Percentiles rank a stretch among this genome's conserved stretches.
Conservation (phyloP, 2,329 filamentous ascomycete genomes). For the Colletotrichum graminicola region DNA sequence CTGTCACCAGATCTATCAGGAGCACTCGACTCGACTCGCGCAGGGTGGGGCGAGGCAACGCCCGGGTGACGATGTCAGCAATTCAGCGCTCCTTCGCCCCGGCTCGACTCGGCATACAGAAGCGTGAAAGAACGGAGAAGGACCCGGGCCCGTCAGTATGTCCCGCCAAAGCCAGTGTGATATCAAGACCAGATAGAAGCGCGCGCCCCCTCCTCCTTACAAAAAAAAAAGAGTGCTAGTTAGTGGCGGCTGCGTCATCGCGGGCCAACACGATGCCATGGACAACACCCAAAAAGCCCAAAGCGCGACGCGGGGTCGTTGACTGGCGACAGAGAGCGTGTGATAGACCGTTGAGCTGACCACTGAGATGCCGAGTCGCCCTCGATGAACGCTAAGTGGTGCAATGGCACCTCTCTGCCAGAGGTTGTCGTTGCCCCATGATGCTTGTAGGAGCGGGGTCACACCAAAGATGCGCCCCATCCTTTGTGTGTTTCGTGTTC, state of each 20-base stretch:
- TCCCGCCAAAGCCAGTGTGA: constrained; percentile 17
- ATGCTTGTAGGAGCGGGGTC: constrained; percentile 17
- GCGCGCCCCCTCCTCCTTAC: background rate
- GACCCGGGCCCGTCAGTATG: constrained; percentile 2
- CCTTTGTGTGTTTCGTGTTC: constrained; percentile 41
- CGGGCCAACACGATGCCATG: constrained; percentile 28
- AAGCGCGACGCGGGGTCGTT: constrained; percentile 39
- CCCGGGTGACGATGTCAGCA: constrained; percentile 37
- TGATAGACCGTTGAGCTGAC: constrained; percentile 19
- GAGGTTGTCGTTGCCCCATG: constrained; percentile 29
- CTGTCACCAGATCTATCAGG: constrained; percentile 6
- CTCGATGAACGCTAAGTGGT: constrained; percentile 29
- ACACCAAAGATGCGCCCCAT: constrained; percentile 25
- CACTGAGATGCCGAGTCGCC: constrained; percentile 31
- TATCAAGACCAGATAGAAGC: constrained; percentile 30
- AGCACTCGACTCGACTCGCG: constrained; percentile 27
- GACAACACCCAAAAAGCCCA: constrained; percentile 26
- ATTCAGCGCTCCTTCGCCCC: constrained; percentile 24
- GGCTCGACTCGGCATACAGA: constrained; percentile 4
- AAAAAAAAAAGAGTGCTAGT: constrained; percentile 16
- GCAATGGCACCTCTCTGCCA: constrained; percentile 28
- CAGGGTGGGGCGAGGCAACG: constrained; percentile 31
- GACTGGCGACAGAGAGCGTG: constrained; percentile 24
- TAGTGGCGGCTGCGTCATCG: constrained; percentile 39
- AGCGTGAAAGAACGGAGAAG: constrained; percentile 26